Evolutionary conservation across 163 green algal species (phyloP), one percentile per base, ranked within the genome.

Genomic region (Scenedesmus sp.): DNA sequence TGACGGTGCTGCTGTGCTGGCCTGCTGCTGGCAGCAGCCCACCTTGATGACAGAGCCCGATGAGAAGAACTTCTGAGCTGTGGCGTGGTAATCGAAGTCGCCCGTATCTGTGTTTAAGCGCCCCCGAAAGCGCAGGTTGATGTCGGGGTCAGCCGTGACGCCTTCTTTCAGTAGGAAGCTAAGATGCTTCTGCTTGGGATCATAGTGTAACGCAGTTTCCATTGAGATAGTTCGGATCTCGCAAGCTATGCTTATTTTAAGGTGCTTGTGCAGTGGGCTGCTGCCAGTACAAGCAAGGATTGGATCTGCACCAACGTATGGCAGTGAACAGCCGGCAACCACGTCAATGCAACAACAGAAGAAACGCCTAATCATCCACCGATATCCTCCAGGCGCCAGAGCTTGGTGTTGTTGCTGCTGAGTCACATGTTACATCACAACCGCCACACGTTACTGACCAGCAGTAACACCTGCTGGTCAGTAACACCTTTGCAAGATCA

Each of bases 121-220:
- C 12, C 88, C 93, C 12, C 86, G 85, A 34, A 92, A 93, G n/a
- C 93, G 89, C 77, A 93, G 59, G 70, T 91, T 74, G 0, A 95
- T 81, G 88, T 93, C 91, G 2, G 89, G 86, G 23, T 95, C 93
- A 18, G 88, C 91, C 5, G 34, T 91, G 34, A 92, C 81, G 4
- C 85, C 70, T 74, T 95, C 88, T 18, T 91, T 91, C 20, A 95
- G 88, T 26, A 90, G 88, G 67, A 95, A 94, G 5, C 55, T 56
- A 1, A 95, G 91, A n/a, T 95, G 91, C 56, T 91, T 93, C 9
- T 94, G 66, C 18, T 79, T 60, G 3, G 89, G 85, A 77, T 93
- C 85, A 46, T 95, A 95, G 15, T 92, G 86, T 3, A 94, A 55
- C 0, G 87, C 60, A 0, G 93, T 95, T 79, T 95, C 93, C 90